A percentile compares a stretch with the other conserved stretches of the same genome.
Evolutionary conservation across 805 yeast species (phyloP).

Genomic region (Ogataea sp.): DNA sequence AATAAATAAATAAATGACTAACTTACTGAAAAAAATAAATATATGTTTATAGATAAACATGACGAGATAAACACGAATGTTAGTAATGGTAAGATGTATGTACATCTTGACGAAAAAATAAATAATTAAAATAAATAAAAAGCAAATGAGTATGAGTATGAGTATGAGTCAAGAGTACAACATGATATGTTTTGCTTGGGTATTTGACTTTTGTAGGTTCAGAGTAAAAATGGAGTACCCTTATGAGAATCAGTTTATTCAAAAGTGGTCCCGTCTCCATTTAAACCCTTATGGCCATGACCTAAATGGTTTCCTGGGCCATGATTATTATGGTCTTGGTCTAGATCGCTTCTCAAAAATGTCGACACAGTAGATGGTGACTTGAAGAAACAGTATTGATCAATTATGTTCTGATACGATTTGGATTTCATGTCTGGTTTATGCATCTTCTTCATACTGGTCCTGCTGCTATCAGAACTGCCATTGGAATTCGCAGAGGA

Average conservation of each 20-base stretch:
- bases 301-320: conserved; percentile 17
- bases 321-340: conserved; percentile 10
- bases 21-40: background rate
- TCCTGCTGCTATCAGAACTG: no score
- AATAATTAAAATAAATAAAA: background rate
- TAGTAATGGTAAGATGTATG: background rate
- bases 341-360: conserved; percentile 15
- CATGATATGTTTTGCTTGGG: no score
- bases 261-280: no score
- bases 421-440: conserved; percentile 37
- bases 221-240: no score
- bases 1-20: no score
- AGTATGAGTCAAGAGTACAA: no score
- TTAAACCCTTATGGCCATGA: no score
- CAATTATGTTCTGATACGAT: conserved; percentile 48
- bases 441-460: conserved; percentile 8
- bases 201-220: no score
- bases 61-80: background rate
- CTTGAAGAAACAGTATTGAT: conserved; percentile 53
- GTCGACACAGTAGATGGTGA: conserved; percentile 28
- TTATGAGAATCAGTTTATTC: no score
- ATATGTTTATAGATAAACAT: background rate
- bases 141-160: background rate
- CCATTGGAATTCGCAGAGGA: no score
- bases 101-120: background rate